Evolutionary conservation across 495 filamentous ascomycete species (phyloP).

Genomic region (Cercophora scortea): DNA sequence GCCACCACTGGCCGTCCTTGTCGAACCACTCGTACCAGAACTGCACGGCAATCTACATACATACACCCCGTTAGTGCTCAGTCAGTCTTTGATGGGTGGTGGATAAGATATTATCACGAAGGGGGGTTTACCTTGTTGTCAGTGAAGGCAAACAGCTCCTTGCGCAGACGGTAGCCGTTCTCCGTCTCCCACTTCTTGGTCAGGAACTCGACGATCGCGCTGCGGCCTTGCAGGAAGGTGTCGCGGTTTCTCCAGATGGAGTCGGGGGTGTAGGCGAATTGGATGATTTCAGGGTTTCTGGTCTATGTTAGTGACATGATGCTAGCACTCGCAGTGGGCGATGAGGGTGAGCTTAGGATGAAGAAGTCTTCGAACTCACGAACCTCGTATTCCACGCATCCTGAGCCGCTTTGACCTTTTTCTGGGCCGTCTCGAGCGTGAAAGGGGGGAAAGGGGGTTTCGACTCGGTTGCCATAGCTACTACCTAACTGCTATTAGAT

Average conservation of each 20-base stretch:
- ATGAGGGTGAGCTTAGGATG: not conserved
- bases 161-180: slow-evolving; percentile 66
- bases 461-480: slow-evolving; percentile 16
- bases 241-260: slow-evolving; percentile 79
- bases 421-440: slow-evolving; percentile 60
- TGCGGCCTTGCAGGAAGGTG: slow-evolving; percentile 61
- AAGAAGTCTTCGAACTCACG: slow-evolving; percentile 4
- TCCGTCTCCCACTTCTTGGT: slow-evolving; percentile 71
- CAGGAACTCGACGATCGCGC: slow-evolving; percentile 64
- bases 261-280: slow-evolving; percentile 65
- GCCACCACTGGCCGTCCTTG: slow-evolving; percentile 70
- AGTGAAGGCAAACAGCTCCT: slow-evolving; percentile 76
- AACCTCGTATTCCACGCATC: slow-evolving; percentile 78
- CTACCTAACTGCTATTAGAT: not conserved
- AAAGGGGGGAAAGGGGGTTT: slow-evolving; percentile 65
- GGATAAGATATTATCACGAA: not conserved
- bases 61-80: not conserved
- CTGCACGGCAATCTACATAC: slow-evolving; percentile 64
- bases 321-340: not conserved
- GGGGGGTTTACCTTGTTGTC: slow-evolving; percentile 43
- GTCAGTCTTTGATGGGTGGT: not conserved
- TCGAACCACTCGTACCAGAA: slow-evolving; percentile 93
- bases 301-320: not conserved
- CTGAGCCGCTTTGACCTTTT: slow-evolving; percentile 83
- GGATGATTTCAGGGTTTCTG: slow-evolving; percentile 56